A percentile compares a stretch with the other conserved stretches of the same genome.
phyloP scores from a whole-genome alignment of 225 moss, liverwort and hornwort species.

The Physcomitrellopsis africana region DNA sequence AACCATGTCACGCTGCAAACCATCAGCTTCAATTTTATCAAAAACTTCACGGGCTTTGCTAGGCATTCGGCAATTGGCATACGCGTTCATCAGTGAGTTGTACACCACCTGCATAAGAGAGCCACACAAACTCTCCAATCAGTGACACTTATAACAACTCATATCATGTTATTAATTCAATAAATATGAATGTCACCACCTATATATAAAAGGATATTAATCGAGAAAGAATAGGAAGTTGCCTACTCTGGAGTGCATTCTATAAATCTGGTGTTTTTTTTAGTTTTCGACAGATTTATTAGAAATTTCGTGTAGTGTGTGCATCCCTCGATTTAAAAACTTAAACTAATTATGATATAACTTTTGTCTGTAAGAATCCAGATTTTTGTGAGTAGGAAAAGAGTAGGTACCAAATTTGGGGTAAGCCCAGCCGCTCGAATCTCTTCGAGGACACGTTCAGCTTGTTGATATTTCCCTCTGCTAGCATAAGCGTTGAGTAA shows the following conservation, averaged over 20 bases:
- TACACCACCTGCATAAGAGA: slow-evolving; percentile 67
- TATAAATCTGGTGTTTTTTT: too few relatives aligned
- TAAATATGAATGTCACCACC: too few relatives aligned
- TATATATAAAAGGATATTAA: too few relatives aligned
- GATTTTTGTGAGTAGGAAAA: not conserved
- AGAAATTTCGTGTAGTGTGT: too few relatives aligned
- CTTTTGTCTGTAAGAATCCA: slow-evolving; percentile 6
- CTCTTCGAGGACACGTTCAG: slow-evolving; percentile 59
- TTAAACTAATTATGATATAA: not conserved
- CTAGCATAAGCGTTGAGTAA: slow-evolving; percentile 74
- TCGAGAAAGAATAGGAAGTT: too few relatives aligned
- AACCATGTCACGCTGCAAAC: slow-evolving; percentile 73
- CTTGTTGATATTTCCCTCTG: slow-evolving; percentile 67
- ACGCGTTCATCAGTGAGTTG: slow-evolving; percentile 79
- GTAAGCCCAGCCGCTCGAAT: slow-evolving; percentile 64
- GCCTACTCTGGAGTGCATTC: too few relatives aligned
- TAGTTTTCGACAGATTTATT: too few relatives aligned
- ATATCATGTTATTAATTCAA: too few relatives aligned
- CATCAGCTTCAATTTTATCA: slow-evolving; percentile 56
- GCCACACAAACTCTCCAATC: too few relatives aligned
- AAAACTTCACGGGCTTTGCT: slow-evolving; percentile 60
- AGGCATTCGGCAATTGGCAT: slow-evolving; percentile 68
- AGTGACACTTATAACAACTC: too few relatives aligned
- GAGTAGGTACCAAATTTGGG: slow-evolving; percentile 68
- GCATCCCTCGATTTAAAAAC: too few relatives aligned